Evolutionary conservation across 2,329 filamentous ascomycete species (phyloP).

Genomic region (Alternaria postmessia): DNA sequence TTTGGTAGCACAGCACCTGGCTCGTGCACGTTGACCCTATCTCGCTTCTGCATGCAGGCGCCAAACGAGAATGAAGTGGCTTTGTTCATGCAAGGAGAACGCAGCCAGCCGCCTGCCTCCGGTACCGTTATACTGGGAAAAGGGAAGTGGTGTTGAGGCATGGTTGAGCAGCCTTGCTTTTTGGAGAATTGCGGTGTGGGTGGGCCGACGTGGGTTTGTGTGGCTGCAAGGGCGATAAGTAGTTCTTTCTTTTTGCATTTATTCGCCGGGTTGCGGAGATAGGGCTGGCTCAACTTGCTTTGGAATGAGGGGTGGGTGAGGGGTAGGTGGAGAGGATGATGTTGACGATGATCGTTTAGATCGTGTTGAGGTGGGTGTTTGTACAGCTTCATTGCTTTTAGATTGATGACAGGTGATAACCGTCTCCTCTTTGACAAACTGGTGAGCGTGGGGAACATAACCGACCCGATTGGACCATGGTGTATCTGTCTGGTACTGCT

Average conservation of each 20-base stretch:
- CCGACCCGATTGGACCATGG: background rate
- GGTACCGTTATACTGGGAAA: background rate
- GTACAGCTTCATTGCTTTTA: background rate
- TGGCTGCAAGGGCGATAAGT: background rate
- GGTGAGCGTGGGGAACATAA: background rate
- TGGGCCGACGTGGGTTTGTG: background rate
- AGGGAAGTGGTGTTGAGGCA: background rate
- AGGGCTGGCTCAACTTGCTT: background rate
- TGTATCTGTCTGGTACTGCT: background rate
- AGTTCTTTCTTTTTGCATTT: background rate
- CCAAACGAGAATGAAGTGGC: background rate
- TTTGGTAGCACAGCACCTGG: background rate
- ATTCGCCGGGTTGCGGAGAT: background rate
- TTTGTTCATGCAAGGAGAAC: background rate
- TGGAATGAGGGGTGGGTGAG: background rate
- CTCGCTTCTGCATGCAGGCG: background rate
- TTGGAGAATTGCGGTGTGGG: background rate
- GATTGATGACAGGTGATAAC: background rate
- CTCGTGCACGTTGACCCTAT: background rate
- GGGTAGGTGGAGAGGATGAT: background rate
- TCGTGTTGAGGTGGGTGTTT: background rate
- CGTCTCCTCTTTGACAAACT: background rate
- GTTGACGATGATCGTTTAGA: background rate
- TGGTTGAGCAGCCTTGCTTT: background rate
- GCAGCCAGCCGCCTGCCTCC: background rate